Percentiles rank a stretch among this genome's conserved stretches.
Evolutionary conservation across 2,329 filamentous ascomycete genomes (phyloP).

Genomic region (Amauroascus verrucosus): DNA sequence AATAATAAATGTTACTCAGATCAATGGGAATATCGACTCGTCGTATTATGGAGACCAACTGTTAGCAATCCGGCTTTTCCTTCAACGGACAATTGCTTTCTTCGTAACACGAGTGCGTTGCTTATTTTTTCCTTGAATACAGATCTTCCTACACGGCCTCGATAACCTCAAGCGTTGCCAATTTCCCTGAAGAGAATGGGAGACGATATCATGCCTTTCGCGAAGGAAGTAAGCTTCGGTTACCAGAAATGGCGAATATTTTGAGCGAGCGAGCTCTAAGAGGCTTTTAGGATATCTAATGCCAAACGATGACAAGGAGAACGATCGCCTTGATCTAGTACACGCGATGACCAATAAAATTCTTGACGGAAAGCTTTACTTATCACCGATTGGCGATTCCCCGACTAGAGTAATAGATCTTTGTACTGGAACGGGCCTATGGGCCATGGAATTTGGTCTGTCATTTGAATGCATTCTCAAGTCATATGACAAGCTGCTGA

Average conservation of each 20-base stretch:
- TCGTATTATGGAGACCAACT: constrained; percentile 7
- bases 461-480: neutral
- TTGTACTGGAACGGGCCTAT: constrained; percentile 20
- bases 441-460: constrained; percentile 23
- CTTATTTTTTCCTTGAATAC: neutral
- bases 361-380: constrained; percentile 16
- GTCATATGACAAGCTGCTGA: neutral
- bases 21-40: constrained; percentile 1
- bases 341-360: constrained; percentile 16
- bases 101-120: neutral
- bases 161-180: constrained; percentile 15
- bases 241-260: neutral
- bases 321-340: constrained; percentile 17
- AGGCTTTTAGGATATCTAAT: constrained; percentile 10
- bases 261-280: neutral
- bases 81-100: neutral
- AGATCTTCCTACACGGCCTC: constrained; percentile 14
- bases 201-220: constrained; percentile 21
- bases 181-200: constrained; percentile 25
- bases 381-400: constrained; percentile 17
- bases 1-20: neutral
- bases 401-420: constrained; percentile 18
- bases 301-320: constrained; percentile 19
- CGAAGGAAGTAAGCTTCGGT: constrained; percentile 13
- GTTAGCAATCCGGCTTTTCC: neutral